These are phyloP conservation scores for Ottelia alismoides DNA, from an alignment of 106 monocot genomes.

Conservation along the genomic window DNA sequence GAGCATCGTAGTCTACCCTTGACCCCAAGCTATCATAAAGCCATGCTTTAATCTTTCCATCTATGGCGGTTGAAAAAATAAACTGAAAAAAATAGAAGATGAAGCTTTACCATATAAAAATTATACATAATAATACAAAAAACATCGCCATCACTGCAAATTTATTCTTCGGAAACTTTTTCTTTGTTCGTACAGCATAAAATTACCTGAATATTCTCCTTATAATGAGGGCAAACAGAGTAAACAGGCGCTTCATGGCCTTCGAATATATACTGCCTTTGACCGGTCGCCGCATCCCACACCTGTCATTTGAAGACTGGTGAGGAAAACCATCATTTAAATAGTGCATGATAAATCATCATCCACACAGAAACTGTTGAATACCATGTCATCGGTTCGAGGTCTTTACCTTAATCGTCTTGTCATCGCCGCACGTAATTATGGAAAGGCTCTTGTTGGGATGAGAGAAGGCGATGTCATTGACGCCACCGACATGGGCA, in stretches of 20 bases:
- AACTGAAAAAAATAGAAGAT: constrained; percentile 48
- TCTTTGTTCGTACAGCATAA: too few relatives aligned
- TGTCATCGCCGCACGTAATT: constrained; percentile 81
- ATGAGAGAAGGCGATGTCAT: constrained; percentile 94
- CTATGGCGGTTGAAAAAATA: constrained; percentile 81
- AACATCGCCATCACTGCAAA: too few relatives aligned
- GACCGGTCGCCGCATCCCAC: constrained; percentile 61
- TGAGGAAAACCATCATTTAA: too few relatives aligned
- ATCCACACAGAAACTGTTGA: too few relatives aligned
- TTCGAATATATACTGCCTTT: constrained; percentile 58
- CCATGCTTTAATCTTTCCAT: constrained; percentile 98
- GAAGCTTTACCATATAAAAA: neutral
- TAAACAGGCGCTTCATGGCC: constrained; percentile 77
- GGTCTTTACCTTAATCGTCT: constrained; percentile 68
- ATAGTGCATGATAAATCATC: neutral
- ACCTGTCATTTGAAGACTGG: constrained; percentile 21
- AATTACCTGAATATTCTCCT: constrained; percentile 72
- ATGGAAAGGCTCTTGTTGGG: constrained; percentile 80
- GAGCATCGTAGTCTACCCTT: constrained; percentile 94
- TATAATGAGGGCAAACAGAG: constrained; percentile 71
- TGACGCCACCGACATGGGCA: constrained; percentile 91
- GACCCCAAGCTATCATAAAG: constrained; percentile 82
- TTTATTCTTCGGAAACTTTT: too few relatives aligned
- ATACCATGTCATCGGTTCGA: too few relatives aligned
- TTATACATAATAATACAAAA: neutral